Evolutionary conservation across 1,139 yeast species (phyloP), one percentile per base, ranked within the genome.

Genomic region (Taphrina sp.): DNA sequence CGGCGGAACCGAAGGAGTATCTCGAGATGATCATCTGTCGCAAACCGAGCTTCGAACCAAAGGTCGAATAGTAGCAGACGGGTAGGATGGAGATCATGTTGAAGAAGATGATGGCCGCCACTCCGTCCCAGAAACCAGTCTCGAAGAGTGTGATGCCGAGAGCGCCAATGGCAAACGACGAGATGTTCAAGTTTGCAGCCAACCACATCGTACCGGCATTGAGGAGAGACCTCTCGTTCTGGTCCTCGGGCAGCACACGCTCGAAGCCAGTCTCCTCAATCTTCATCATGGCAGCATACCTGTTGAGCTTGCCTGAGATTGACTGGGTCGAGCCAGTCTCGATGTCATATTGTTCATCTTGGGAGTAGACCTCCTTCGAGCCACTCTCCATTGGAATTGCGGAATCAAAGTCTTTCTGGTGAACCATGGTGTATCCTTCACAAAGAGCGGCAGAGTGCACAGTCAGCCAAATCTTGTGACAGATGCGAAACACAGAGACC

Each of bases 21-120:
- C 90, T 78, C 14, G 95, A 81, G 61, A 90, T 69, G 44, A 86
- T 76, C 88, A 89, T 84, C 71, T 89, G 96, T 72, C 96, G 82
- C 62, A 90, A 76, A 63, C 96, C 96, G 58, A 85, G 78, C 64
- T 77, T 81, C 51, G 92, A 86, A 59, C 96, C 96, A 66, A 88
- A 88, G 45, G 80, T 72, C 14, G 95, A 84, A 70, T 83, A 85
- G 68, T 78, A 85, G 1, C 95, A 95, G 44, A 88, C 95, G 0
- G 95, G 83, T 28, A 80, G 47, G 49, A 81, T 80, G 59, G 96
- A 96, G 42, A 89, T 65, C 10, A 81, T 63, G 61, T 80, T 78
- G 75, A 89, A 89, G 70, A 86, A 85, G 63, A 89, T 72, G 64
- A 84, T 83, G 24, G 75, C 69, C 58, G 82, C 71, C 34, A 78